Evolutionary conservation across 2,329 filamentous ascomycete genomes (phyloP).

Genomic region (Sporothrix pallida): DNA sequence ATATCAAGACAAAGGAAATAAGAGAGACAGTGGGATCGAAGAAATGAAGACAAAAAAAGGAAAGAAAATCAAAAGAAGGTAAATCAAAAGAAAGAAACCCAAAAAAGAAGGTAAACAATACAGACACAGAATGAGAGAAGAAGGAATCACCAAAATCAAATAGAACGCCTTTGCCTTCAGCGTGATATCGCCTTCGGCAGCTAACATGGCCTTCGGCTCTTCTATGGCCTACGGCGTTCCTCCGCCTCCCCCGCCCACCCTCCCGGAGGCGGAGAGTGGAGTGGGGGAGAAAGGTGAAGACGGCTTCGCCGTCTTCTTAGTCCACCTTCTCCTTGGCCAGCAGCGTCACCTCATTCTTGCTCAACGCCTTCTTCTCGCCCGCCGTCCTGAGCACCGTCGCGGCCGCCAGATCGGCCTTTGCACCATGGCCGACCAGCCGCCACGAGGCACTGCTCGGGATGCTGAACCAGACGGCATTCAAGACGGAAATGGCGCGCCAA

Average conservation of each 20-base stretch:
- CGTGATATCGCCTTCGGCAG: not conserved
- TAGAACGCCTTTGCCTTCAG: too few relatives aligned
- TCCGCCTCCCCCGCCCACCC: too few relatives aligned
- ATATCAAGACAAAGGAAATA: not conserved
- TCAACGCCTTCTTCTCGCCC: slow-evolving; percentile 39
- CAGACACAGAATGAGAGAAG: not conserved
- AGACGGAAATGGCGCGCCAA: slow-evolving; percentile 40
- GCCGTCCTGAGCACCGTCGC: slow-evolving; percentile 45
- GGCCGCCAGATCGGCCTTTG: slow-evolving; percentile 42
- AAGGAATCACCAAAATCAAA: too few relatives aligned
- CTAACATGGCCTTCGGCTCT: not conserved
- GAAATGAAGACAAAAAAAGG: not conserved
- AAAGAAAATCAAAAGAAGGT: not conserved
- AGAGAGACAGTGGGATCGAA: not conserved
- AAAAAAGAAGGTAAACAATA: not conserved
- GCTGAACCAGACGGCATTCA: slow-evolving; percentile 47
- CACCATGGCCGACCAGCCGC: slow-evolving; percentile 45
- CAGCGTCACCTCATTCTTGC: slow-evolving; percentile 39
- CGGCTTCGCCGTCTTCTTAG: not conserved
- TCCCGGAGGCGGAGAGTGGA: not conserved
- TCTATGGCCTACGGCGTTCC: not conserved
- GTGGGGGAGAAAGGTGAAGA: too few relatives aligned
- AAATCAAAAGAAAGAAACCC: not conserved
- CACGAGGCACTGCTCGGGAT: slow-evolving; percentile 47
- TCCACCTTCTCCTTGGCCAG: slow-evolving; percentile 9